Percentiles rank a stretch among this genome's conserved stretches.
These are phyloP conservation scores for Metschnikowia proteae DNA, from an alignment of 805 yeast species.

Conservation along the genomic window DNA sequence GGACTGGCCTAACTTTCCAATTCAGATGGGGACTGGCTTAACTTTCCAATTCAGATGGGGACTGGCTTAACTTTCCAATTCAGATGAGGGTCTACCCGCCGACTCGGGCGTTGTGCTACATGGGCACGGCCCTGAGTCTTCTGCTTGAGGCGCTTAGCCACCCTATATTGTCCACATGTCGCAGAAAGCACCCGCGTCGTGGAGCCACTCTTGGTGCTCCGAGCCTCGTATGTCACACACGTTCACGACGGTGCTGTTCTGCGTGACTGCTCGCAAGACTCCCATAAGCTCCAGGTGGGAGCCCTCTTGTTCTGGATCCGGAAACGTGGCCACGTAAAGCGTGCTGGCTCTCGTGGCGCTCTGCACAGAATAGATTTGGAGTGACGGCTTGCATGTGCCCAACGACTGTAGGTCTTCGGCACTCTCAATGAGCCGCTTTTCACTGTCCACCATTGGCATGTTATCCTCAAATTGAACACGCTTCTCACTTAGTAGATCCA, in stretches of 20 bases:
- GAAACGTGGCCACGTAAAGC: not conserved
- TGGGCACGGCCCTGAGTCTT: too few relatives aligned
- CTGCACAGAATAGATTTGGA: not conserved
- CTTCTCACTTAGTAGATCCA: not conserved
- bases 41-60: too few relatives aligned
- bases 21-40: too few relatives aligned
- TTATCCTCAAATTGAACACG: not conserved
- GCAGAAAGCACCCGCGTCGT: not conserved
- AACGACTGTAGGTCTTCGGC: not conserved
- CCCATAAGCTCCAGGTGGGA: not conserved
- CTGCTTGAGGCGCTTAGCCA: not conserved
- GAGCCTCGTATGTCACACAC: conserved; percentile 1
- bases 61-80: too few relatives aligned
- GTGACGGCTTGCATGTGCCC: not conserved
- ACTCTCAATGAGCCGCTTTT: not conserved
- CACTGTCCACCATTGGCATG: not conserved
- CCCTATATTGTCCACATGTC: not conserved
- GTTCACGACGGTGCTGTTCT: not conserved
- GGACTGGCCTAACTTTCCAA: too few relatives aligned
- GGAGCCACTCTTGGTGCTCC: not conserved
- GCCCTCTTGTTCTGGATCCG: not conserved
- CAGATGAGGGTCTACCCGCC: not conserved
- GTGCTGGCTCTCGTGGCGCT: not conserved
- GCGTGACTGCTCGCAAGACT: not conserved
- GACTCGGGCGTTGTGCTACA: too few relatives aligned